Conservation (phyloP, 441 rosid species). For the Metrosideros polymorpha region DNA sequence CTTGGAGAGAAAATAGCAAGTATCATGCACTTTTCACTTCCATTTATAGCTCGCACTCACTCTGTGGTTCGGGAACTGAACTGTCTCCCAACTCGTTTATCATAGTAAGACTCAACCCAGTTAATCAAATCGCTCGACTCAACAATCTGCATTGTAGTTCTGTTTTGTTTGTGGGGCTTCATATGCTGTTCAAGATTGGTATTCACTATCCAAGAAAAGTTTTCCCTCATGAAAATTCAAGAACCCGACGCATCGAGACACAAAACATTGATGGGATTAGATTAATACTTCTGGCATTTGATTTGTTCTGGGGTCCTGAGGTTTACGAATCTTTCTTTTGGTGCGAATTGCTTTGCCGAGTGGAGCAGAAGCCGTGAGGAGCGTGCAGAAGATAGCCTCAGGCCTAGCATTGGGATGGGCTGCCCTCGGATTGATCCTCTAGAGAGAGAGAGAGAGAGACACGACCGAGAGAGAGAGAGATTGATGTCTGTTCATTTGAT, state of each 20-base stretch:
- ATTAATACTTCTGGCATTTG: neutral
- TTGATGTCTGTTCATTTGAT: neutral
- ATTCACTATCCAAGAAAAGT: neutral
- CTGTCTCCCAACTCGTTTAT: neutral
- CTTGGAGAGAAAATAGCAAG: neutral
- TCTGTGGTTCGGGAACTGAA: neutral
- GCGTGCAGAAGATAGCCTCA: slow-evolving; percentile 26
- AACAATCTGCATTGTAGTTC: neutral
- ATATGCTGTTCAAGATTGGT: neutral
- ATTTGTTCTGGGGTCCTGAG: neutral
- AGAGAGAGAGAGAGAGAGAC: neutral
- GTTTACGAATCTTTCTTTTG: neutral
- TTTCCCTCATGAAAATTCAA: neutral
- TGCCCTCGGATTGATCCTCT: slow-evolving; percentile 26
- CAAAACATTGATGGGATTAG: neutral
- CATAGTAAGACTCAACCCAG: neutral
- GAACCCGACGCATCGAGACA: neutral
- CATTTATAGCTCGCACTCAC: too few species aligned
- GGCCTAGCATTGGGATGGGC: slow-evolving; percentile 46
- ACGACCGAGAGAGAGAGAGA: too few species aligned
- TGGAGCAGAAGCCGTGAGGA: slow-evolving; percentile 27
- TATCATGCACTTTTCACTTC: neutral
- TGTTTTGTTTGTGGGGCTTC: neutral
- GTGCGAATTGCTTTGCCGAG: slow-evolving; percentile 31
- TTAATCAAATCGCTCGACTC: too few species aligned